Conservation (phyloP, 192 early-diverging fungal genomes). For the Entophlyctis helioformis region DNA sequence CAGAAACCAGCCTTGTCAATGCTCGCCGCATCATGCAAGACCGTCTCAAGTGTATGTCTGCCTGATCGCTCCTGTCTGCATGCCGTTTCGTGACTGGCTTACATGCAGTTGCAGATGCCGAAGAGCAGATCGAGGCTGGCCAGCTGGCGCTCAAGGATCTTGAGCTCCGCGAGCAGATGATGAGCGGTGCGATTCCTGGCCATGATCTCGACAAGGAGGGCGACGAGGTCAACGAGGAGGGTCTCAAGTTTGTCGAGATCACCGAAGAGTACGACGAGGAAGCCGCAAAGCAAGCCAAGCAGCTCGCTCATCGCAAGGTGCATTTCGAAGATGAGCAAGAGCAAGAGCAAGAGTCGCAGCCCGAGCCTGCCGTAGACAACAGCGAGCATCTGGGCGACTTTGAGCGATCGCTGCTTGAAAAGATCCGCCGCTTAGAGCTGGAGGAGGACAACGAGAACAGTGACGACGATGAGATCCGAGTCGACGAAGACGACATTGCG, state of each 20-base stretch:
- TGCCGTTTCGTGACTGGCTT: constrained; percentile 4
- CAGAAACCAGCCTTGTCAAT: constrained; percentile 62
- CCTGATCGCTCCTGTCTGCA: too few species aligned
- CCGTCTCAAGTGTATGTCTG: constrained; percentile 56
- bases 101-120: constrained; percentile 20
- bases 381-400: too few species aligned
- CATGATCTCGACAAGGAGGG: background rate
- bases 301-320: too few species aligned
- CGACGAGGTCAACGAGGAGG: constrained; percentile 61
- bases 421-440: too few species aligned
- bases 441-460: too few species aligned
- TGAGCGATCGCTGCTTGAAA: too few species aligned
- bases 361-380: too few species aligned
- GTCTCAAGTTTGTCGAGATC: constrained; percentile 65
- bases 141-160: constrained; percentile 2
- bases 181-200: background rate
- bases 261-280: constrained; percentile 47
- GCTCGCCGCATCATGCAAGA: constrained; percentile 62
- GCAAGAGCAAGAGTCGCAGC: too few species aligned
- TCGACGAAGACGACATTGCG: too few species aligned
- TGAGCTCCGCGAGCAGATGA: background rate
- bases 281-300: too few species aligned
- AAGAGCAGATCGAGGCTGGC: constrained; percentile 31
- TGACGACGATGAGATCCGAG: too few species aligned
- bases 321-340: too few species aligned